These are phyloP conservation scores for Pestalotiopsis sp. DNA, from an alignment of 2,329 filamentous ascomycete genomes.

Conservation along the genomic window DNA sequence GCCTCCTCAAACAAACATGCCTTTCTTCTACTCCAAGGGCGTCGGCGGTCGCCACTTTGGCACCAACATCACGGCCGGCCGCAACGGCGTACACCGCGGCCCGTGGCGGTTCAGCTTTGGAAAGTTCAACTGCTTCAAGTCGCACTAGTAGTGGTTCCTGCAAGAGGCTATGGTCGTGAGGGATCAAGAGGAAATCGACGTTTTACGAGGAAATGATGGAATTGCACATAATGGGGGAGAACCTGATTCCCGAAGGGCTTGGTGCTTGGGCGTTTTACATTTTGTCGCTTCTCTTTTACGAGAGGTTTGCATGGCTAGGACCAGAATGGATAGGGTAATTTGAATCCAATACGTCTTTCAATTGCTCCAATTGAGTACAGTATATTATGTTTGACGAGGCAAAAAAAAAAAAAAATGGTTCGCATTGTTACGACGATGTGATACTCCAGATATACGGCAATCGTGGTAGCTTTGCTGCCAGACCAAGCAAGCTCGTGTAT, in stretches of 20 bases:
- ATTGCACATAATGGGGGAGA: not conserved
- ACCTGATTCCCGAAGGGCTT: not conserved
- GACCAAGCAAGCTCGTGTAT: too few species aligned
- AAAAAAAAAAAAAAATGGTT: too few species aligned
- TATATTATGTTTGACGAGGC: too few species aligned
- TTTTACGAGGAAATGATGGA: not conserved
- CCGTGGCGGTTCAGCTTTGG: conserved; percentile 54
- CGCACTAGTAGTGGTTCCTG: conserved; percentile 18
- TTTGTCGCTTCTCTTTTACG: not conserved
- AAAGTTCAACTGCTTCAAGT: conserved; percentile 54
- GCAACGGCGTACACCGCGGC: conserved; percentile 49
- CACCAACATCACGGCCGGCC: conserved; percentile 49
- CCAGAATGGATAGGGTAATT: not conserved
- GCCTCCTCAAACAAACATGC: conserved; percentile 36
- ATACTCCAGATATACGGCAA: too few species aligned
- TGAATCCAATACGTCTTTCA: not conserved
- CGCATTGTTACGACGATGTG: too few species aligned
- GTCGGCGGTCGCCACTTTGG: conserved; percentile 53
- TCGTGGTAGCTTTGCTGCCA: too few species aligned
- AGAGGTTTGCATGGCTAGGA: not conserved
- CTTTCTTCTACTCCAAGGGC: conserved; percentile 48
- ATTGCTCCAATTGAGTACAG: not conserved
- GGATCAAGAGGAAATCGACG: not conserved
- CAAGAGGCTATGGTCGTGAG: too few species aligned
- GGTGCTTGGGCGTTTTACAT: not conserved